Base-by-base conservation (phyloP, 2,329 filamentous ascomycete genomes). In the Neofusicoccum sp. region DNA sequence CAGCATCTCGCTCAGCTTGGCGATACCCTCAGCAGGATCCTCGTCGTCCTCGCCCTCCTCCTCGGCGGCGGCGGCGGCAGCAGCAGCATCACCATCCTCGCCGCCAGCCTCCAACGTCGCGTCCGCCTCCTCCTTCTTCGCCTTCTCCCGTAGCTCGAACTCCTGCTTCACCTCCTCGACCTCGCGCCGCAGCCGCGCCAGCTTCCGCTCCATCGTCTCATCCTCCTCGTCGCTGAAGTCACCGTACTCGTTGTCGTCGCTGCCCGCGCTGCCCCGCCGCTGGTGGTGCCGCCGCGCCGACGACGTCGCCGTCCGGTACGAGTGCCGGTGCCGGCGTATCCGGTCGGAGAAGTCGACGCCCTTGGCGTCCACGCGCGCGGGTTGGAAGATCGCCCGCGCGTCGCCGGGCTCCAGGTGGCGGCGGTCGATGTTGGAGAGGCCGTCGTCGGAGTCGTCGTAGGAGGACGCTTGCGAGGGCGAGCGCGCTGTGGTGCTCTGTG, bases 311-410 rank as follows among this genome's bases (percentile, higher is more conserved):
- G 87, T 87, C 66, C 86, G 87, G 78, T 97, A 97, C 26, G 91
- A 91, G 75, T 89, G 91, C 64, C 90, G 85, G 16, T 70, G 66
- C 74, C 93, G 93, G 62, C 86, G 87, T 38, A 98, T 87, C 58
- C 93, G 88, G 75, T 97, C 93, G 2, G 93, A 96, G 73, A 97
- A 95, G 75, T 97, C 91, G 26, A 89, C 90, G 24, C 89, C 86
- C 56, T 84, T 83, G 5, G 91, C 88, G 70, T 96, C 89, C 33
- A 96, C 86, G 41, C 85, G 83, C 8, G 89, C 81, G 2, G 90
- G 87, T 59, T 88, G 81, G 72, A 99, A 99, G 44, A 87, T 86
- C 33, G 85, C 86, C 61, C 93, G 88, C 44, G 95, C 95, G 71
- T 91, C 84, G 67, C 90, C 84, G 64, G 91, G 86, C 64, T 89